Percentiles rank a stretch among this genome's conserved stretches.
phyloP scores from a whole-genome alignment of 2,329 filamentous ascomycete genomes.

The Monilinia fructicola region DNA sequence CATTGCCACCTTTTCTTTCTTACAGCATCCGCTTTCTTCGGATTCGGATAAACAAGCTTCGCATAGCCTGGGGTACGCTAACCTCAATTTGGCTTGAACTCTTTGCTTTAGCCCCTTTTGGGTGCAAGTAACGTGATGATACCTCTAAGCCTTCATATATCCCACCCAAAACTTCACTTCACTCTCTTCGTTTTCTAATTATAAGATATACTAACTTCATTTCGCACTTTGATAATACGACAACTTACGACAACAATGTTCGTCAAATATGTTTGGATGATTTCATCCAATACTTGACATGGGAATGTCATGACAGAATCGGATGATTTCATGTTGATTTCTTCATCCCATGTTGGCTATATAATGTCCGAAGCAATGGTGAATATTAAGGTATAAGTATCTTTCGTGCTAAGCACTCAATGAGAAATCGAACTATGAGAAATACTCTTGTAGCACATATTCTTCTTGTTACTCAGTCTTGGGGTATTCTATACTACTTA shows the following conservation, averaged over 20 bases:
- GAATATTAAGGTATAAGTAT: slow-evolving; percentile 13
- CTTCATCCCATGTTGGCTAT: background rate
- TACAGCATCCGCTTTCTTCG: slow-evolving; percentile 2
- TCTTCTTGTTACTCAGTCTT: background rate
- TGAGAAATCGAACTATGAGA: background rate
- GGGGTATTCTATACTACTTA: background rate
- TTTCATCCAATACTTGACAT: too few relatives aligned
- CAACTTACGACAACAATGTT: background rate
- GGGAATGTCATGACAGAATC: background rate
- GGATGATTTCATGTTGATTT: background rate
- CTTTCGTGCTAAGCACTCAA: background rate
- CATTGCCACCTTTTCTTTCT: background rate
- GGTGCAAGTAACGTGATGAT: background rate
- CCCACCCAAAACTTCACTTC: background rate
- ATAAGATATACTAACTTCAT: slow-evolving; percentile 4
- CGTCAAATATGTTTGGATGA: too few relatives aligned
- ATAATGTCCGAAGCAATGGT: background rate
- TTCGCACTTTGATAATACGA: background rate
- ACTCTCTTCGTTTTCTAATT: too few relatives aligned
- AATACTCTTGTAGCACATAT: background rate
- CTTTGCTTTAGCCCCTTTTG: background rate
- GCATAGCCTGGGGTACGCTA: background rate
- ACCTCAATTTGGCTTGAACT: background rate
- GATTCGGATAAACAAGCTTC: slow-evolving; percentile 2
- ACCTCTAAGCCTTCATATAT: background rate